Percentiles rank a stretch among this genome's conserved stretches.
Evolutionary conservation across 2,329 filamentous ascomycete species (phyloP).

Genomic region (Diaporthe batatas): DNA sequence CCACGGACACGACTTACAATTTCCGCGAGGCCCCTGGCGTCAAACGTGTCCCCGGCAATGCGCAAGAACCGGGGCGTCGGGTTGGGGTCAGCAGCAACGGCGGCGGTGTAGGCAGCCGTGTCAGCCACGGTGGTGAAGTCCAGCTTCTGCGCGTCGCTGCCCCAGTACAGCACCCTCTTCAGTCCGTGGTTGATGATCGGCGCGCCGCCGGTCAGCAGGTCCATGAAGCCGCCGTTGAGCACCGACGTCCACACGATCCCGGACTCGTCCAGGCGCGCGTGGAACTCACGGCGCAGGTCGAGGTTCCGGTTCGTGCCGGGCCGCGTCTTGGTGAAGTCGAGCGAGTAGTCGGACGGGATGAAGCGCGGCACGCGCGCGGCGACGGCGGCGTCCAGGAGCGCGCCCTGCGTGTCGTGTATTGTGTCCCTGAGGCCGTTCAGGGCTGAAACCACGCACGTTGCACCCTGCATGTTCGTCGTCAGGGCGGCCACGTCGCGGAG

Average conservation of each 20-base stretch:
- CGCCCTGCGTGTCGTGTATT: conserved; percentile 57
- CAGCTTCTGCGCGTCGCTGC: conserved; percentile 38
- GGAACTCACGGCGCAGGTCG: conserved; percentile 44
- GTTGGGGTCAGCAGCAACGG: conserved; percentile 42
- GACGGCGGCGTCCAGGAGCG: conserved; percentile 69
- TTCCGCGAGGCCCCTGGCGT: conserved; percentile 37
- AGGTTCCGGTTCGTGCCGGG: conserved; percentile 44
- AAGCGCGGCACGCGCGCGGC: conserved; percentile 72
- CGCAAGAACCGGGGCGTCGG: conserved; percentile 42
- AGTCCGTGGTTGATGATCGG: conserved; percentile 38
- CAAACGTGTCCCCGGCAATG: conserved; percentile 43
- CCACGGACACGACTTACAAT: conserved; percentile 29
- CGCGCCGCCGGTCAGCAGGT: conserved; percentile 35
- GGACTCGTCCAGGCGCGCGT: conserved; percentile 40
- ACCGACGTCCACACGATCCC: conserved; percentile 43
- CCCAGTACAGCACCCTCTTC: conserved; percentile 39
- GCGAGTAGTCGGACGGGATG: conserved; percentile 69
- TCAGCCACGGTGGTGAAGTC: conserved; percentile 44
- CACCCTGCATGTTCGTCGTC: conserved; percentile 33
- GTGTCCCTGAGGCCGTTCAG: conserved; percentile 42
- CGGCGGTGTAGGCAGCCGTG: conserved; percentile 43
- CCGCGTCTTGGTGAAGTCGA: conserved; percentile 44
- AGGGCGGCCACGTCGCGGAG: conserved; percentile 40
- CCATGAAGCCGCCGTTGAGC: conserved; percentile 43
- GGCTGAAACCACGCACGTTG: conserved; percentile 36